Base-by-base conservation (phyloP, 352 stramenopile genomes). In the Phytophthora pluvialis region DNA sequence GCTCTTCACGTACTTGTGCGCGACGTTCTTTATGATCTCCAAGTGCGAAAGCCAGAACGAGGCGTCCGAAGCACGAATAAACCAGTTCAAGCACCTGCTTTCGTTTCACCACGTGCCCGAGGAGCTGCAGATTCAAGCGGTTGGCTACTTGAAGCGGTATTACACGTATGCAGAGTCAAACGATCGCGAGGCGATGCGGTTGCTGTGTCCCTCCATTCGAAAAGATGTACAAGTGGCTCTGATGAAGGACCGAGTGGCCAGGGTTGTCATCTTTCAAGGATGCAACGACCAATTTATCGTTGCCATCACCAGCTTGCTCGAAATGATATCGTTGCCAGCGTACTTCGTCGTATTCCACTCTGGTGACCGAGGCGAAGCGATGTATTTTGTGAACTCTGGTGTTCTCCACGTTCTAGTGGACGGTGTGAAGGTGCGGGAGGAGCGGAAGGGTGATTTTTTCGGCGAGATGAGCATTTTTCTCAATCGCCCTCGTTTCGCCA, bases 11-110 rank as follows among this genome's bases (percentile, higher is more conserved):
- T 88, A 88, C 38, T 44, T 92, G 2, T 89, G 79, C 28, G 83
- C 79, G 8, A 89, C 72, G 15, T 86, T 90, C 33, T 92, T 92
- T 52, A 88, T 92, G 77, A 83, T 92, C 13, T 92, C 83, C 32
- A 90, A 92, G 50, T 90, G 81, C 48, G 83, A 92, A 63, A 88
- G 77, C 9, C 68, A 83, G 21, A 59, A 69, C 3, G 79, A 77
- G 31, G 63, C 72, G n/a, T 72, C 76, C 4, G 83, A 90, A 31
- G 81, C 79, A 0, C 77, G 83, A 28, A 86, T 89, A 36, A 90
- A 89, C 50, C 81, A 92, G 55, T 75, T 92, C 40, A 88, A 86
- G 51, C 80, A 92, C 32, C 21, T 90, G n/a, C 55, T 90, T 0
- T 85, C 77, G 1, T 92, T 89, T 43, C 81, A 92, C 15, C 73